Conservation (phyloP, 169 alveolate species). For the Plasmodium coatneyi region DNA sequence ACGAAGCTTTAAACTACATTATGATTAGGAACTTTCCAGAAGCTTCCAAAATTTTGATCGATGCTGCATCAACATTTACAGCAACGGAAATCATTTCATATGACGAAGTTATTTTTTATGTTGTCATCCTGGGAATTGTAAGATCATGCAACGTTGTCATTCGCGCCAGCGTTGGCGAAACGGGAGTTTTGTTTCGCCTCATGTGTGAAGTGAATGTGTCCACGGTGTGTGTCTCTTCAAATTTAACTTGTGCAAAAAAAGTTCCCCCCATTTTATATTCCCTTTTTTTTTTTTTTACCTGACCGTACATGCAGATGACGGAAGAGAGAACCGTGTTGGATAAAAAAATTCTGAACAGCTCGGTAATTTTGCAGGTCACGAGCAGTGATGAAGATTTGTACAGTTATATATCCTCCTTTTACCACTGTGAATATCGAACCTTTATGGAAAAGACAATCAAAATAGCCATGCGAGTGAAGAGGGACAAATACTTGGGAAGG, state of each 20-base stretch:
- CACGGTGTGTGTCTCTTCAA: background rate
- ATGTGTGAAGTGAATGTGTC: background rate
- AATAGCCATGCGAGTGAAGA: conserved; percentile 83
- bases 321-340: conserved; percentile 88
- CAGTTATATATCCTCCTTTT: conserved; percentile 88
- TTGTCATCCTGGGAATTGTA: conserved; percentile 91
- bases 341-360: conserved; percentile 89
- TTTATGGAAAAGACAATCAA: conserved; percentile 88
- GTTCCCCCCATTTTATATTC: background rate
- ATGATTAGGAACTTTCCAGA: conserved; percentile 91
- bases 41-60: conserved; percentile 90
- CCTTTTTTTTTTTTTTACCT: background rate
- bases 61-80: conserved; percentile 94
- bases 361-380: conserved; percentile 93
- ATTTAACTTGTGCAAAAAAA: too few species aligned
- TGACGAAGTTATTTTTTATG: conserved; percentile 92
- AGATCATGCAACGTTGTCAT: background rate
- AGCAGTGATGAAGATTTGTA: conserved; percentile 90
- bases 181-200: background rate
- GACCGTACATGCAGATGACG: conserved; percentile 78
- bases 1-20: conserved; percentile 90
- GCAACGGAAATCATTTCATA: conserved; percentile 94
- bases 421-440: conserved; percentile 91
- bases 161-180: background rate
- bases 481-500: conserved; percentile 89